phyloP scores from a whole-genome alignment of 208 protist genomes.

The Acanthamoeba healyi region DNA sequence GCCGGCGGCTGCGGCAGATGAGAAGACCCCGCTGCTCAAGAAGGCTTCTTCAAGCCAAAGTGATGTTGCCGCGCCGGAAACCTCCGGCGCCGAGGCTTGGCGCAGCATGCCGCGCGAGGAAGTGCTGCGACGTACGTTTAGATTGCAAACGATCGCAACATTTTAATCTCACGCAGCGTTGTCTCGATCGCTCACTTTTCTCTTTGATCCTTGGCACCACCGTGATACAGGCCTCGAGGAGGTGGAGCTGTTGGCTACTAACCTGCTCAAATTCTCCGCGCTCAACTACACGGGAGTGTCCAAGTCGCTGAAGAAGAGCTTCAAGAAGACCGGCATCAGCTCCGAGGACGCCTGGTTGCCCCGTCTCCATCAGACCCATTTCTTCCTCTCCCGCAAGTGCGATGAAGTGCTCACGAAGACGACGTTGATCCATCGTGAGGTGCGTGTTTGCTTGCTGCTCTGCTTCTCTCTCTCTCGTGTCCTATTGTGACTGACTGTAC shows the following conservation, averaged over 20 bases:
- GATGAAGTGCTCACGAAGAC: conserved; percentile 12
- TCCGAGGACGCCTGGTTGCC: conserved; percentile 27
- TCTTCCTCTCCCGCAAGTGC: conserved; percentile 56
- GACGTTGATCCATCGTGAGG: neutral
- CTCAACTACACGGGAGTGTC: conserved; percentile 69
- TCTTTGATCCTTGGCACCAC: neutral
- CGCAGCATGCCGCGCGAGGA: neutral
- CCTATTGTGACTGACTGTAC: too few relatives aligned
- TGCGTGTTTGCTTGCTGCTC: neutral
- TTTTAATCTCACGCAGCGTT: too few relatives aligned
- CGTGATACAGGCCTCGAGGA: neutral
- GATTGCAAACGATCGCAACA: neutral
- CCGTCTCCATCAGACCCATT: conserved; percentile 48
- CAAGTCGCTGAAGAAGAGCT: conserved; percentile 68
- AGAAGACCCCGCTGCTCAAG: conserved; percentile 6
- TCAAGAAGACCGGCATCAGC: conserved; percentile 63
- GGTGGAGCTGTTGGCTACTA: conserved; percentile 13
- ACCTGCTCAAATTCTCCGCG: conserved; percentile 62
- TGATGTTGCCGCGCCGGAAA: neutral
- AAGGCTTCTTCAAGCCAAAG: neutral
- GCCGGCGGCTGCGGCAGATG: neutral
- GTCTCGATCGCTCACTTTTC: too few relatives aligned
- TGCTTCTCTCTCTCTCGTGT: neutral
- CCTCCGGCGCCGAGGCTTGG: neutral
- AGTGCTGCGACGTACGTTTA: neutral